Percentiles rank a stretch among this genome's conserved stretches.
phyloP scores from a whole-genome alignment of 208 protist genomes.

The Acanthamoeba healyi region DNA sequence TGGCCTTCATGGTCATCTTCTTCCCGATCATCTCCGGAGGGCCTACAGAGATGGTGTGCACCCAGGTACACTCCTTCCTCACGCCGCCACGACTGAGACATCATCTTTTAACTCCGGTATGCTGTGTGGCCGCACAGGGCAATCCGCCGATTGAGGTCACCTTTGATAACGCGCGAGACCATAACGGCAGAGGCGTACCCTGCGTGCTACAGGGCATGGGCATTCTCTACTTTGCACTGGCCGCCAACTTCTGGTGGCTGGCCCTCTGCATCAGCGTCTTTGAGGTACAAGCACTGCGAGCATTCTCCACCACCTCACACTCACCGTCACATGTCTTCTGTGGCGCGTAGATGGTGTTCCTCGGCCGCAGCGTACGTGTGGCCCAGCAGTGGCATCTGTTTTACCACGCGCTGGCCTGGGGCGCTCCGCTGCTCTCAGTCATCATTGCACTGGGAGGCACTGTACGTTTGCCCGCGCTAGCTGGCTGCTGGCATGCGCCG shows the following conservation, averaged over 20 bases:
- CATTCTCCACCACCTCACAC: background rate
- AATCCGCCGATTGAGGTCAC: conserved; percentile 23
- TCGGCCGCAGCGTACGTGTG: background rate
- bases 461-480: background rate
- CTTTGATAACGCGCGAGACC: conserved; percentile 58
- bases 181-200: conserved; percentile 8
- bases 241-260: conserved; percentile 66
- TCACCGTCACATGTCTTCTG: background rate
- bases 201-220: conserved; percentile 42
- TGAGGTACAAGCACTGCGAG: background rate
- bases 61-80: background rate
- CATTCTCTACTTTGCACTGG: conserved; percentile 63
- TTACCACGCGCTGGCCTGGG: conserved; percentile 55
- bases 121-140: background rate
- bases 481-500: no score
- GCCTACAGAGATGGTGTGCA: conserved; percentile 39
- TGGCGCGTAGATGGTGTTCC: conserved; percentile 29
- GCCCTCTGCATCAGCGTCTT: conserved; percentile 60
- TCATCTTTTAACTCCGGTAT: background rate
- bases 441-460: background rate
- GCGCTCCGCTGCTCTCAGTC: conserved; percentile 8
- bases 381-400: background rate
- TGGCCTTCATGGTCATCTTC: conserved; percentile 27
- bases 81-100: no score
- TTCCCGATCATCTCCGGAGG: conserved; percentile 42